Conservation (phyloP, 2,329 filamentous ascomycete genomes). For the Tolypocladium guangdongense region DNA sequence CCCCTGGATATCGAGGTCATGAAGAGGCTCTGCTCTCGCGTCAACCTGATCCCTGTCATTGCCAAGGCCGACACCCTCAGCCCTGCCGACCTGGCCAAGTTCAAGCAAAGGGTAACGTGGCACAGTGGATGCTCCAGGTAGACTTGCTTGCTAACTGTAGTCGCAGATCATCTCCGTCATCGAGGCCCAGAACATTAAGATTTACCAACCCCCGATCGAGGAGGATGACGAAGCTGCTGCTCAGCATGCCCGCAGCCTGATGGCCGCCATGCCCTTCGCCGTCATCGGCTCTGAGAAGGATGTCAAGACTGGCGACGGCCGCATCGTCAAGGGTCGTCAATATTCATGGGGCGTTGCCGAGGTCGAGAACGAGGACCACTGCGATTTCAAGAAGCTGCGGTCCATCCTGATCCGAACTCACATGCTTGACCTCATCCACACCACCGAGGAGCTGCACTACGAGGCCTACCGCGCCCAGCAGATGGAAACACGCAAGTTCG, state of each 20-base stretch:
- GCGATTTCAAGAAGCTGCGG: slow-evolving; percentile 99
- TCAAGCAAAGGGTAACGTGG: slow-evolving; percentile 77
- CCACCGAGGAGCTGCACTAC: slow-evolving; percentile 98
- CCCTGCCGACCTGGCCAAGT: slow-evolving; percentile 79
- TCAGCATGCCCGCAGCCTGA: slow-evolving; percentile 86
- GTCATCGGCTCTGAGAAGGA: slow-evolving; percentile 99
- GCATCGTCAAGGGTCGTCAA: slow-evolving; percentile 96
- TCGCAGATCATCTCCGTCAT: slow-evolving; percentile 82
- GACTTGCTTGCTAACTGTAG: slow-evolving; percentile 14
- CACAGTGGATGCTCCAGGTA: background rate
- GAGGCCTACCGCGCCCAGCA: slow-evolving; percentile 98
- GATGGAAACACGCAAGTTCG: slow-evolving; percentile 99
- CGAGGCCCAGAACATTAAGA: slow-evolving; percentile 98
- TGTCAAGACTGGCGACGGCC: slow-evolving; percentile 89
- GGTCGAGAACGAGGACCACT: slow-evolving; percentile 99
- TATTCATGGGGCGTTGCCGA: slow-evolving; percentile 99
- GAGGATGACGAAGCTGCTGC: slow-evolving; percentile 96
- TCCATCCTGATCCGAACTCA: slow-evolving; percentile 98
- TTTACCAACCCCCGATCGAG: slow-evolving; percentile 95
- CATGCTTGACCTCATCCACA: slow-evolving; percentile 99
- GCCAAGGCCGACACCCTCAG: slow-evolving; percentile 98
- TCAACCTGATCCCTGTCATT: slow-evolving; percentile 96
- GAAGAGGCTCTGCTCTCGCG: slow-evolving; percentile 96
- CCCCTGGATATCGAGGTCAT: slow-evolving; percentile 99
- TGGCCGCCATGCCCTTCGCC: slow-evolving; percentile 96